Evolutionary conservation across 371 early-diverging fungal species (phyloP).

Genomic region (Cladochytrium tenue): DNA sequence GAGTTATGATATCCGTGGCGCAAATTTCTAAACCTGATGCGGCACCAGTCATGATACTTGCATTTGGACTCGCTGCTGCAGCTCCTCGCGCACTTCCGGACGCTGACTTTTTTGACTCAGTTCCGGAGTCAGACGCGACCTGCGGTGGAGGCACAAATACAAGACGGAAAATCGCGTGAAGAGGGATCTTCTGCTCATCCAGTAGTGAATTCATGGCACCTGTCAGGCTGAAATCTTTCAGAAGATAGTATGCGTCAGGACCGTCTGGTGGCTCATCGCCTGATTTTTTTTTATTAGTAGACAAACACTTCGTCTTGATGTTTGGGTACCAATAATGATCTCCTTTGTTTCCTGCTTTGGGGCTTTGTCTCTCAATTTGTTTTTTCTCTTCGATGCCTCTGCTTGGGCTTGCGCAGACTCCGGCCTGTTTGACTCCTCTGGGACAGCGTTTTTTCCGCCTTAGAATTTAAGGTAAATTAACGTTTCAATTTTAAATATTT

Average conservation of each 20-base stretch:
- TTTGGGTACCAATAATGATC: conserved; percentile 31
- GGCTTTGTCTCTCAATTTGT: conserved; percentile 41
- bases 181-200: conserved; percentile 39
- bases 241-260: conserved; percentile 45
- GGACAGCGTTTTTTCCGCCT: conserved; percentile 17
- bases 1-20: too few relatives aligned
- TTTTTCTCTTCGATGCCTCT: conserved; percentile 45
- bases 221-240: conserved; percentile 36
- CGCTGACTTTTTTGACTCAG: too few relatives aligned
- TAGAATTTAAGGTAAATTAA: not conserved
- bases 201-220: conserved; percentile 32
- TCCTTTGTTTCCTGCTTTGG: conserved; percentile 34
- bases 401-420: conserved; percentile 24
- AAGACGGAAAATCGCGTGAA: conserved; percentile 30
- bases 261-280: conserved; percentile 52
- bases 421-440: conserved; percentile 29
- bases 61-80: too few relatives aligned
- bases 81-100: too few relatives aligned
- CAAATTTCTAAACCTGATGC: too few relatives aligned
- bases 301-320: not conserved
- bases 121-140: not conserved
- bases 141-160: not conserved
- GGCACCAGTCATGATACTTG: too few relatives aligned
- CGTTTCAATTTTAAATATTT: not conserved
- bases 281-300: not conserved